Evolutionary conservation across 2,329 filamentous ascomycete species (phyloP).

Genomic region (Thielaviopsis euricoi): DNA sequence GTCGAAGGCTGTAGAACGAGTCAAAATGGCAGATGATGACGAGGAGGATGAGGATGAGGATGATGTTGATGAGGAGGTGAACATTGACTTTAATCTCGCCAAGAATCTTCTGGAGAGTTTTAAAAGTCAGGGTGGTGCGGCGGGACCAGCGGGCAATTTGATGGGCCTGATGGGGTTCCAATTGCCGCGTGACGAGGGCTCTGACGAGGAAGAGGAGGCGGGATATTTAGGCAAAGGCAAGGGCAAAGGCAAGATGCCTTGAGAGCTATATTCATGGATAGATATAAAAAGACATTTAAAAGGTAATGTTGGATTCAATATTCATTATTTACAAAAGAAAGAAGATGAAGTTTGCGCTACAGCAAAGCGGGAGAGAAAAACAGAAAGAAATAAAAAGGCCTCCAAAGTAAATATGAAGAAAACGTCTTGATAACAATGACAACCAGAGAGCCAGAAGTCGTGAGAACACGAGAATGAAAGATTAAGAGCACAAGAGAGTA

Average conservation of each 20-base stretch:
- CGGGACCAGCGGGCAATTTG: constrained; percentile 76
- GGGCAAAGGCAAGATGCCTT: neutral
- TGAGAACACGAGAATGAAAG: neutral
- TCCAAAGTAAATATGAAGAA: neutral
- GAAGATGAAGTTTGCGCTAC: neutral
- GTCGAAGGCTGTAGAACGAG: neutral
- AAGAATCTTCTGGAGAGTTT: constrained; percentile 87
- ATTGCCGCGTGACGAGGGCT: constrained; percentile 63
- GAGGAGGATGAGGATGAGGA: constrained; percentile 32
- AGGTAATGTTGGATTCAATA: neutral
- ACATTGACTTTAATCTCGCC: constrained; percentile 74
- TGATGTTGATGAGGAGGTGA: constrained; percentile 41
- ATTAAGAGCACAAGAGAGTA: neutral
- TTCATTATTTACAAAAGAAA: neutral
- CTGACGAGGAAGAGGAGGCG: constrained; percentile 20
- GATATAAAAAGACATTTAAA: neutral
- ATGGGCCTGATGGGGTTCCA: constrained; percentile 72
- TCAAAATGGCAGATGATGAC: constrained; percentile 8
- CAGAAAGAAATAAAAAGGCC: neutral
- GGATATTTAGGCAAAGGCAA: neutral
- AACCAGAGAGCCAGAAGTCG: neutral
- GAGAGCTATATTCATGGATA: neutral
- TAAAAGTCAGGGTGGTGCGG: constrained; percentile 71
- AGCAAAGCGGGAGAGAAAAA: neutral
- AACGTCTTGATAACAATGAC: neutral